A percentile compares a stretch with the other conserved stretches of the same genome.
Evolutionary conservation across 1,284 basidiomycete species (phyloP).

Genomic region (Rhodotorula sp.): DNA sequence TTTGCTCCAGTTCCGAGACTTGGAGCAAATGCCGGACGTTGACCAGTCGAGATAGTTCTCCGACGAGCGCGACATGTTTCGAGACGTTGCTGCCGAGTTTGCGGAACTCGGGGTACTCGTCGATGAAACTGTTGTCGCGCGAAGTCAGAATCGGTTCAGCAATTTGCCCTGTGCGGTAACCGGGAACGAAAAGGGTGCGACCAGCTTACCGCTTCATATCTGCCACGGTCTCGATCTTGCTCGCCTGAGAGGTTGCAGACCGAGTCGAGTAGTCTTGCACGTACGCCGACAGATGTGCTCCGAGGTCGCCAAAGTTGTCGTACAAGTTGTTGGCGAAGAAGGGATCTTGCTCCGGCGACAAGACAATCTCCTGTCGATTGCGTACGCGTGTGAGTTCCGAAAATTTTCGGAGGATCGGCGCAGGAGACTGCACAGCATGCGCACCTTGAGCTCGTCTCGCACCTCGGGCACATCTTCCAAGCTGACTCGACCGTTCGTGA

Average conservation of each 20-base stretch:
- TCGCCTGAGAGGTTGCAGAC: slow-evolving; percentile 65
- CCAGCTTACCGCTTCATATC: slow-evolving; percentile 77
- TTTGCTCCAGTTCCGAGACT: slow-evolving; percentile 94
- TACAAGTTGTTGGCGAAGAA: slow-evolving; percentile 92
- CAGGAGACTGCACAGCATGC: slow-evolving; percentile 43
- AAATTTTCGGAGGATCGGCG: neutral
- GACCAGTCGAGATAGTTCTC: slow-evolving; percentile 88
- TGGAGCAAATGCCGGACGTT: slow-evolving; percentile 81
- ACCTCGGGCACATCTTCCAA: slow-evolving; percentile 82
- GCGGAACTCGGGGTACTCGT: slow-evolving; percentile 97
- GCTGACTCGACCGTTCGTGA: slow-evolving; percentile 90
- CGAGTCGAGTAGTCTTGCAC: slow-evolving; percentile 91
- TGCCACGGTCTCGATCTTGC: slow-evolving; percentile 87
- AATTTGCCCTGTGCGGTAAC: neutral
- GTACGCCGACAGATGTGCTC: slow-evolving; percentile 87
- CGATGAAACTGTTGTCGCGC: slow-evolving; percentile 64
- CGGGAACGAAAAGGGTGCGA: no score
- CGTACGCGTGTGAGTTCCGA: neutral
- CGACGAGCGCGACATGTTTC: slow-evolving; percentile 96
- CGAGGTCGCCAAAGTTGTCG: slow-evolving; percentile 95
- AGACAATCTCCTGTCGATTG: slow-evolving; percentile 78
- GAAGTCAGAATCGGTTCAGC: neutral
- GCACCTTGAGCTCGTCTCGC: slow-evolving; percentile 75
- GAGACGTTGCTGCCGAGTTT: slow-evolving; percentile 96
- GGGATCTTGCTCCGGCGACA: slow-evolving; percentile 86